Conservation (phyloP, 208 protist species). For the Trypanosoma conorhini region DNA sequence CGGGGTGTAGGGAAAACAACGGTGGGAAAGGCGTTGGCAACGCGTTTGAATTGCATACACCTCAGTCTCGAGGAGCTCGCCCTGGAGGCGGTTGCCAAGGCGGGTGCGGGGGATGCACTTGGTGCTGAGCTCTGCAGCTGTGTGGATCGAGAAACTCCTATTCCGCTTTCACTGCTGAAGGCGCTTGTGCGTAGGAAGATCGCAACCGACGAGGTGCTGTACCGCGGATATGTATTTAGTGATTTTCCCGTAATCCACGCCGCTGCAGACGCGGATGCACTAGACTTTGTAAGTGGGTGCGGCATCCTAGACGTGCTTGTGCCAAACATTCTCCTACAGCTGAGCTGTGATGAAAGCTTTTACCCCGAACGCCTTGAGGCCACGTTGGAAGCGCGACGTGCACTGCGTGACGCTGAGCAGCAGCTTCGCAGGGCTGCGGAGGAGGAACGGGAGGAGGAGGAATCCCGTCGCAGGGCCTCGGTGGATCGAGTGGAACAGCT, state of each 20-base stretch:
- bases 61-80: slow-evolving; percentile 70
- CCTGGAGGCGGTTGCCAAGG: slow-evolving; percentile 17
- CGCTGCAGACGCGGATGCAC: slow-evolving; percentile 4
- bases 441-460: slow-evolving; percentile 33
- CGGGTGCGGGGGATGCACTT: slow-evolving; percentile 23
- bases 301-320: slow-evolving; percentile 40
- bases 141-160: slow-evolving; percentile 29
- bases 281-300: slow-evolving; percentile 39
- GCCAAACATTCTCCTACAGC: slow-evolving; percentile 60
- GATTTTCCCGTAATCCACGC: slow-evolving; percentile 36
- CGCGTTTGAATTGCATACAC: slow-evolving; percentile 59
- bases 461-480: slow-evolving; percentile 26
- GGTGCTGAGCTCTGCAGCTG: slow-evolving; percentile 35
- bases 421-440: slow-evolving; percentile 9
- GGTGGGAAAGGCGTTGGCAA: slow-evolving; percentile 46
- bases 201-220: slow-evolving; percentile 24
- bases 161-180: slow-evolving; percentile 57
- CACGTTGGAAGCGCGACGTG: slow-evolving; percentile 10
- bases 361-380: slow-evolving; percentile 33
- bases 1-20: slow-evolving; percentile 56
- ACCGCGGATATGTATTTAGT: slow-evolving; percentile 85
- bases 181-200: slow-evolving; percentile 52
- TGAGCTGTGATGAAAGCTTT: slow-evolving; percentile 48
- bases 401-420: slow-evolving; percentile 16
- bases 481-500: slow-evolving; percentile 12